Conservation (phyloP, 768 basidiomycete genomes). For the Suillus plorans region DNA sequence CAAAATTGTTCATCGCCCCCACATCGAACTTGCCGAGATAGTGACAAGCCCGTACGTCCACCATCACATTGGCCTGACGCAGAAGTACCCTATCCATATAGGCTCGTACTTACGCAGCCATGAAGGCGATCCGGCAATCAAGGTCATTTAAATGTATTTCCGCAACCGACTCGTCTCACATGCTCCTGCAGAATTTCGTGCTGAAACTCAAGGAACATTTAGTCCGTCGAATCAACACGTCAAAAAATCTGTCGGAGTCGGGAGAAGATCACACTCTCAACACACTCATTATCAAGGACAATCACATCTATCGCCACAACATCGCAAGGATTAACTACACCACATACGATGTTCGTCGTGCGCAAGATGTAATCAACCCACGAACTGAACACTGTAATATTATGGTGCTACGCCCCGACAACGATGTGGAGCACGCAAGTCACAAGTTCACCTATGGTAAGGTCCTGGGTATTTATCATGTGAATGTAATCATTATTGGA, state of each 20-base stretch:
- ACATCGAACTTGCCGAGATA: neutral
- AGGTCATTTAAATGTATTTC: too few species aligned
- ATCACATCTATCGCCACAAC: neutral
- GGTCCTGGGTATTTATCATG: constrained; percentile 7
- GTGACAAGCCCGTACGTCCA: neutral
- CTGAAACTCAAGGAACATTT: neutral
- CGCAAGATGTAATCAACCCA: neutral
- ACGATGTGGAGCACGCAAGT: neutral
- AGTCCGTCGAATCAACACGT: neutral
- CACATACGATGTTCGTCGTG: neutral
- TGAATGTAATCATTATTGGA: neutral
- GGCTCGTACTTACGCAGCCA: neutral
- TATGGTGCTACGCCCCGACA: neutral
- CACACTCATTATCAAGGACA: neutral
- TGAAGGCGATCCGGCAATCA: neutral
- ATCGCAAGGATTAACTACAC: constrained; percentile 1
- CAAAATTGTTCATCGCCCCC: neutral
- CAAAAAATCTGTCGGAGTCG: neutral
- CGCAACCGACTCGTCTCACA: too few species aligned
- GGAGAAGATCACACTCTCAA: constrained; percentile 39
- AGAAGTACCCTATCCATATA: constrained; percentile 20
- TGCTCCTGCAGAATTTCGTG: neutral
- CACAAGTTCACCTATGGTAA: neutral
- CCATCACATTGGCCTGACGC: constrained; percentile 2
- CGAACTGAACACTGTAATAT: neutral